Base-by-base conservation (phyloP, 2,329 filamentous ascomycete genomes). In the Colletotrichum trifolii region DNA sequence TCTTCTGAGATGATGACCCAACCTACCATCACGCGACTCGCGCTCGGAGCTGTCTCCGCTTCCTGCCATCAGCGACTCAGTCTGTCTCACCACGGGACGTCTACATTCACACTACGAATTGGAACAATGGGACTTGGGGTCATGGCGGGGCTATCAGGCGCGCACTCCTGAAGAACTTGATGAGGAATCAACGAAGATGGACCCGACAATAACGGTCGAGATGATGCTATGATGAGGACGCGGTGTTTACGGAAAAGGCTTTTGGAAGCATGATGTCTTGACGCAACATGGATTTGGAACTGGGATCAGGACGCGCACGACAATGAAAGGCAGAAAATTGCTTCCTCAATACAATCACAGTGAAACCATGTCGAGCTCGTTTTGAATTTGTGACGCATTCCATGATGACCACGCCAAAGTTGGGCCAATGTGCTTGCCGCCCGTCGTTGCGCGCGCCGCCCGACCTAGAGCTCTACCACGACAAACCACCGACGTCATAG, bases 1-100 rank as follows among this genome's bases (percentile, higher is more conserved):
- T 81, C 80, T 78, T 72, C 58, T 61, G 58, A 66, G 67, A 67
- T 68, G 67, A 67, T 38, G 43, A 60, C 46, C 11, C 45, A 62
- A 9, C 11, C 25, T 17, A 43, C 58, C 48, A 63, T 67, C 60
- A 66, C 50, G 42, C 64, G 60, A 64, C 34, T 36, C 35, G 54
- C 42, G 34, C 11, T 33, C n/a, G 40, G 46, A 64, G 36, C 13
- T 56, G 59, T 38, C 34, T 54, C 66, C 47, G 53, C 45, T 50
- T 54, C 56, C 25, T 46, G 54, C 60, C 60, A 64, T 46, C 60
- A 60, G 50, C 64, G 60, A 66, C 64, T 66, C 60, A 60, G 64
- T 66, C 64, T 46, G 64, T 64, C 60, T 60, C 60, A 45, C 12
- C n/a, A 35, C 43, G 54, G 39, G 64, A 64, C 64, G 43, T 66